Conservation (phyloP, 129 eudicot species). For the Flaveria linearis region DNA sequence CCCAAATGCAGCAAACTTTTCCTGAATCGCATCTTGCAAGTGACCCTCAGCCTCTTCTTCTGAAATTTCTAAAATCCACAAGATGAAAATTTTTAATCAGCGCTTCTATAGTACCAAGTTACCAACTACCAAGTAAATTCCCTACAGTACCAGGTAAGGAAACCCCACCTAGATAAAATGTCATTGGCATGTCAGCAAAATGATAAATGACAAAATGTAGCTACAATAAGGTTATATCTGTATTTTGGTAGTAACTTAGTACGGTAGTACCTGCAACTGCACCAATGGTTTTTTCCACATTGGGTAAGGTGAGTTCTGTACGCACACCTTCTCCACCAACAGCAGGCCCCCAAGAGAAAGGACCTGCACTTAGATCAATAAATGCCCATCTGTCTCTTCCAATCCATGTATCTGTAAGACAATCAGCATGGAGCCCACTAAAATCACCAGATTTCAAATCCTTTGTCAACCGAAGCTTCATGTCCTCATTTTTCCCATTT, state of each 20-base stretch:
- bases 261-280: slow-evolving; percentile 72
- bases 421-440: slow-evolving; percentile 76
- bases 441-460: slow-evolving; percentile 80
- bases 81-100: slow-evolving; percentile 6
- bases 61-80: slow-evolving; percentile 66
- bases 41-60: slow-evolving; percentile 96
- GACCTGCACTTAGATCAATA: slow-evolving; percentile 90
- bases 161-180: neutral
- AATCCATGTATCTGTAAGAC: slow-evolving; percentile 96
- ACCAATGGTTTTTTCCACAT: slow-evolving; percentile 86
- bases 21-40: slow-evolving; percentile 94
- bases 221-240: neutral
- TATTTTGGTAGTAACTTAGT: neutral
- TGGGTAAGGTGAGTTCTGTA: slow-evolving; percentile 85
- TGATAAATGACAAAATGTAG: slow-evolving; percentile 20
- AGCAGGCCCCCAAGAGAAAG: slow-evolving; percentile 98
- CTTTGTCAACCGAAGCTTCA: slow-evolving; percentile 60
- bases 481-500: slow-evolving; percentile 74
- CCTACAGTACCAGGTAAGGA: slow-evolving; percentile 14
- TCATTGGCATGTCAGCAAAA: slow-evolving; percentile 3
- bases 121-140: neutral
- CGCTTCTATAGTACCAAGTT: neutral
- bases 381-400: slow-evolving; percentile 99
- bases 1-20: slow-evolving; percentile 86
- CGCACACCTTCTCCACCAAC: slow-evolving; percentile 99